phyloP scores from a whole-genome alignment of 208 protist genomes.

The Blechomonas ayalai region DNA sequence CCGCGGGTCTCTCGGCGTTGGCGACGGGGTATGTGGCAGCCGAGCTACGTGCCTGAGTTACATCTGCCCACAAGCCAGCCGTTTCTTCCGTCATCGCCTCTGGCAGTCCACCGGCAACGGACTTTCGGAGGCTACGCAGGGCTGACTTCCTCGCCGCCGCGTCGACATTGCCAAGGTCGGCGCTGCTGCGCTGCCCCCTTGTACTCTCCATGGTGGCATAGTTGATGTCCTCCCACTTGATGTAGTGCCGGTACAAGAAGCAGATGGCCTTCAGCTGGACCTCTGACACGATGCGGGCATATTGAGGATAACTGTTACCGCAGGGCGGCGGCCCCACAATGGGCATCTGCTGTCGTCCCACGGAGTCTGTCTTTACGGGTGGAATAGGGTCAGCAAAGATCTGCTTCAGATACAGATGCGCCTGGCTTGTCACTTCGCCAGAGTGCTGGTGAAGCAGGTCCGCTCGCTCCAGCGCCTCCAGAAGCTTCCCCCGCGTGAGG shows the following conservation, averaged over 20 bases:
- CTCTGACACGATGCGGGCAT: slow-evolving; percentile 52
- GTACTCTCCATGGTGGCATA: slow-evolving; percentile 43
- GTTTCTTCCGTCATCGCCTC: too few relatives aligned
- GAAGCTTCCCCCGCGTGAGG: slow-evolving; percentile 40
- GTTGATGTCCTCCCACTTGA: slow-evolving; percentile 81
- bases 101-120: too few relatives aligned
- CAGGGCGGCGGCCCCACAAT: slow-evolving; percentile 45
- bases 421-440: slow-evolving; percentile 50
- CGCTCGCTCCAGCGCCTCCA: slow-evolving; percentile 52
- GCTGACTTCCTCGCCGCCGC: not conserved
- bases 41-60: too few relatives aligned
- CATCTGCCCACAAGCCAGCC: too few relatives aligned
- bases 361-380: slow-evolving; percentile 48
- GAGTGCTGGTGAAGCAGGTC: slow-evolving; percentile 67
- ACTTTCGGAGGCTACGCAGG: too few relatives aligned
- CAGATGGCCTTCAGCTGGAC: slow-evolving; percentile 61
- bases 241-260: slow-evolving; percentile 58
- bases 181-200: not conserved
- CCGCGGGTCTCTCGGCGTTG: too few relatives aligned
- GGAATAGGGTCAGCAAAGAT: slow-evolving; percentile 60
- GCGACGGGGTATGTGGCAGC: too few relatives aligned
- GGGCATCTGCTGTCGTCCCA: slow-evolving; percentile 69
- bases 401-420: slow-evolving; percentile 44
- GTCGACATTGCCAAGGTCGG: not conserved
- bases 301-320: slow-evolving; percentile 38